Base-by-base conservation (phyloP, 768 basidiomycete genomes). In the Suillus luteus region DNA sequence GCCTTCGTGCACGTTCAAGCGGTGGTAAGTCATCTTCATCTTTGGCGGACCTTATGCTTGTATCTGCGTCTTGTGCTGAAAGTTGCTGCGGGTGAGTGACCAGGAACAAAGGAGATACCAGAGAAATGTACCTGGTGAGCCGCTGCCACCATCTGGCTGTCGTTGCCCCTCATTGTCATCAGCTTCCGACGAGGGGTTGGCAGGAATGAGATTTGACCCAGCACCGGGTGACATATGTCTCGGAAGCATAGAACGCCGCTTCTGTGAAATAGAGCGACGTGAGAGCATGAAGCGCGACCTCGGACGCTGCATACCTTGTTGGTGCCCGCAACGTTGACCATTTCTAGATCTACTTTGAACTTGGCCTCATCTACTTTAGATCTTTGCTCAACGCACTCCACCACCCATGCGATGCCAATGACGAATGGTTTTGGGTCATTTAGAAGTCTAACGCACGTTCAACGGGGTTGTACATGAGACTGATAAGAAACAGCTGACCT, bases 371-470 rank as follows among this genome's bases (percentile, higher is more conserved):
- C 91, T 3, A 90, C 84, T 52, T 76, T 83, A 44, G 74, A 74
- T 52, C 83, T 81, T 66, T 87, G 84, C 69, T 95, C 93, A 2
- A 84, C 89, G 67, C 93, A 96, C 70, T 92, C 88, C 2, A 95
- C 91, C 5, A 96, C 90, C 94, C 94, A 95, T 19, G 86, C 89
- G 67, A 95, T 92, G 9, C 92, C 91, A 17, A 96, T 90, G 17
- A 93, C 87, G 31, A 78, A 67, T 0, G 94, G 94, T 70, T 88
- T 83, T 70, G 73, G 91, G 46, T 92, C 88, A 52, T 85, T 79
- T 27, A 92, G 77, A 55, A 86, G 71, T 60, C 90, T 91, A 40
- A 49, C 19, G 24, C 33, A 59, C 51, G 1, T 46, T 38, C 17
- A 63, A 10, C 40, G 48, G 54, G 49, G 58, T 52, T 64, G 38